Percentiles rank a stretch among this genome's conserved stretches.
Evolutionary conservation across 257 asterid species (phyloP).

Genomic region (Capsicum baccatum): DNA sequence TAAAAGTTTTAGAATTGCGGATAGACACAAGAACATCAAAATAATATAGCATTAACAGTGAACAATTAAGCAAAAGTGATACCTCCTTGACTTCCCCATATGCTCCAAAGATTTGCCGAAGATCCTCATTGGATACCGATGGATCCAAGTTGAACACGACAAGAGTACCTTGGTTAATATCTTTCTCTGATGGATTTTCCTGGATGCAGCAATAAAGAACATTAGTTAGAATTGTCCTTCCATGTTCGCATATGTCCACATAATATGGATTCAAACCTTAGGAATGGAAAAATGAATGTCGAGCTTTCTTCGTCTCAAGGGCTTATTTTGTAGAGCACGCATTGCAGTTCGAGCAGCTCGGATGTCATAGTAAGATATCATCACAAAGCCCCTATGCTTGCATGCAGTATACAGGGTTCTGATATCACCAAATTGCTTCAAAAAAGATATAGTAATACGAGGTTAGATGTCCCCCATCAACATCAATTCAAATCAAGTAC

Average conservation of each 20-base stretch:
- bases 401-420: slow-evolving; percentile 38
- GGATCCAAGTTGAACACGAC: slow-evolving; percentile 97
- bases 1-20: slow-evolving; percentile 13
- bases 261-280: slow-evolving; percentile 48
- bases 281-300: slow-evolving; percentile 90
- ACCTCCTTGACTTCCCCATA: slow-evolving; percentile 99
- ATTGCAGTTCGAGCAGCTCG: slow-evolving; percentile 43
- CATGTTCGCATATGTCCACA: slow-evolving; percentile 23
- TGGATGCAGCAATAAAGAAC: slow-evolving; percentile 38
- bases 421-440: slow-evolving; percentile 44
- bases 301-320: slow-evolving; percentile 73
- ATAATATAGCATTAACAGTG: background rate
- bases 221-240: slow-evolving; percentile 28
- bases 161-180: slow-evolving; percentile 93
- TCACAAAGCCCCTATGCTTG: slow-evolving; percentile 41
- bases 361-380: slow-evolving; percentile 42
- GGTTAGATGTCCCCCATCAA: slow-evolving; percentile 17
- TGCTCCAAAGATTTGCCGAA: slow-evolving; percentile 90
- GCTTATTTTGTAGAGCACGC: slow-evolving; percentile 59
- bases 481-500: slow-evolving; percentile 19
- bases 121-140: slow-evolving; percentile 89
- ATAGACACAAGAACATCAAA: slow-evolving; percentile 14
- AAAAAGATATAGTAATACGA: background rate
- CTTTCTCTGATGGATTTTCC: slow-evolving; percentile 98
- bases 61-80: slow-evolving; percentile 21